Conservation (phyloP, 441 rosid genomes). For the Populus hybrid region DNA sequence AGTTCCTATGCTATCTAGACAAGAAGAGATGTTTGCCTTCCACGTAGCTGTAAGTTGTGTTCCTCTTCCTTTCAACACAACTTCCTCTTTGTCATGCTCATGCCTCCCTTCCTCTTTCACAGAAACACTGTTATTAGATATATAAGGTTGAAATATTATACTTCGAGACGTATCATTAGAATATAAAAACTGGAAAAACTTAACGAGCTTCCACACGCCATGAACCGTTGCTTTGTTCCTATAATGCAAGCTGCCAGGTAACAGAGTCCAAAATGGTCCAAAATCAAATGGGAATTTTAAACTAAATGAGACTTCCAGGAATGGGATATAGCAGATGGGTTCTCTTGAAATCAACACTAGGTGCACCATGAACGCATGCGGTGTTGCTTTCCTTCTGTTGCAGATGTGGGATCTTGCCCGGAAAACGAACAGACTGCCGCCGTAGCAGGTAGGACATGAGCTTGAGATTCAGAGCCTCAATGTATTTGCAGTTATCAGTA, state of each 20-base stretch:
- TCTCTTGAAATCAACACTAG: background rate
- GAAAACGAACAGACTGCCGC: background rate
- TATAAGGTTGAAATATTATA: no score
- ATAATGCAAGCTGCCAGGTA: background rate
- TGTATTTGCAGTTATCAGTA: no score
- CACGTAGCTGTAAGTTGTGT: constrained; percentile 68
- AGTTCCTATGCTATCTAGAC: constrained; percentile 54
- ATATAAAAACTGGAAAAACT: background rate
- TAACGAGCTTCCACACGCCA: background rate
- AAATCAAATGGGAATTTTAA: background rate
- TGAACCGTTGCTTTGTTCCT: background rate
- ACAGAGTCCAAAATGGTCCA: background rate
- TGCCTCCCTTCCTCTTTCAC: no score
- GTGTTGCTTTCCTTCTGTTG: background rate
- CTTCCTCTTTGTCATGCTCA: background rate
- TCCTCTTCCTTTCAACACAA: background rate
- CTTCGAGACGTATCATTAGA: background rate
- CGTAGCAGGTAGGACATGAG: background rate
- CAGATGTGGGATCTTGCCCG: background rate
- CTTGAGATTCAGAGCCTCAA: no score
- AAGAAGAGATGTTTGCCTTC: constrained; percentile 95
- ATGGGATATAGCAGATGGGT: background rate
- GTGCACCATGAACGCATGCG: background rate
- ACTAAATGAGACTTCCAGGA: no score
- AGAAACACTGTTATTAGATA: background rate